Evolutionary conservation across 2,329 filamentous ascomycete genomes (phyloP).

Genomic region (Aspergillus fumigatus): DNA sequence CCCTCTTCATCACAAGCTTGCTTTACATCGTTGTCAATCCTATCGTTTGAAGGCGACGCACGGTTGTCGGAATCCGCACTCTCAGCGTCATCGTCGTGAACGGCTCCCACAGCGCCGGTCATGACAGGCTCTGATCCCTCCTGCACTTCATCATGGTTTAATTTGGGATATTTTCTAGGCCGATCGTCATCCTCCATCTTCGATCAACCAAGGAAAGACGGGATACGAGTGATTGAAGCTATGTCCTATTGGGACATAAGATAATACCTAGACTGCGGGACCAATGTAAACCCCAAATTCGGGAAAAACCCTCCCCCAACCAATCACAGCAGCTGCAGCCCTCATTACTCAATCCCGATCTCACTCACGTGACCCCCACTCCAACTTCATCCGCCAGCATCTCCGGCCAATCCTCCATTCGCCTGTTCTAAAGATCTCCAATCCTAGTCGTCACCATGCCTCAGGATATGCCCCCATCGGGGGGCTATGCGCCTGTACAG

Average conservation of each 20-base stretch:
- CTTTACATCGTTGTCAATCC: constrained; percentile 1
- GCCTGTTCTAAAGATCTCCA: constrained; percentile 1
- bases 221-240: not conserved
- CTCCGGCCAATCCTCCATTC: constrained; percentile 9
- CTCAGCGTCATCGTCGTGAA: constrained; percentile 10
- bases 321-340: constrained; percentile 26
- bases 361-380: constrained; percentile 24
- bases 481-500: constrained; percentile 94
- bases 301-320: constrained; percentile 10
- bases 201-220: not conserved
- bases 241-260: not conserved
- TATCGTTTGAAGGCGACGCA: constrained; percentile 1
- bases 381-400: constrained; percentile 26
- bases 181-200: constrained; percentile 53
- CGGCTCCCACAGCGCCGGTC: constrained; percentile 23
- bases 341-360: constrained; percentile 24
- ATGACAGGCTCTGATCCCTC: constrained; percentile 26
- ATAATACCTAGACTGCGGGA: too few relatives aligned
- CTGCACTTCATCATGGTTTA: constrained; percentile 34
- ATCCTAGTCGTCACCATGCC: constrained; percentile 59
- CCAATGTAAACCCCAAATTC: constrained; percentile 2
- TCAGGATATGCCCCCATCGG: constrained; percentile 93
- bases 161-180: constrained; percentile 53
- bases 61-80: not conserved
- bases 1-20: not conserved